These are phyloP conservation scores for Inonotus hispidus DNA, from an alignment of 1,284 basidiomycete species.

Conservation along the genomic window DNA sequence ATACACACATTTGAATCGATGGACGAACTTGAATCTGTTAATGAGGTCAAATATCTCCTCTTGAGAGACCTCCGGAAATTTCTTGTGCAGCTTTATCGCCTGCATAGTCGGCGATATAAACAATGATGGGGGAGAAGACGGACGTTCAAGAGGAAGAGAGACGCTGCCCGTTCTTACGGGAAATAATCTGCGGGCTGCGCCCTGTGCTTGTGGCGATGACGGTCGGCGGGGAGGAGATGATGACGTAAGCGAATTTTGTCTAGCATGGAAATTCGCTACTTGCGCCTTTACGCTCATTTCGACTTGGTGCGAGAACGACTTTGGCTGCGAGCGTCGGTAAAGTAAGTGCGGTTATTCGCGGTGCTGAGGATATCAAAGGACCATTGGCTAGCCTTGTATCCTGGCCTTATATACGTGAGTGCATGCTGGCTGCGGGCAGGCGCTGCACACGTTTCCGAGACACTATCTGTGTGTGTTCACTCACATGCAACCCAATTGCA, in stretches of 20 bases:
- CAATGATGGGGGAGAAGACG: slow-evolving; percentile 16
- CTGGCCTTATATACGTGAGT: background rate
- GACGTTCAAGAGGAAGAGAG: slow-evolving; percentile 14
- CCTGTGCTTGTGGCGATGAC: slow-evolving; percentile 2
- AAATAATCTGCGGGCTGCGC: slow-evolving; percentile 8
- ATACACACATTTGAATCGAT: slow-evolving; percentile 11
- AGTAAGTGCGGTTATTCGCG: background rate
- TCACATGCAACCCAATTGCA: slow-evolving; percentile 4
- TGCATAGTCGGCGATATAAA: slow-evolving; percentile 52
- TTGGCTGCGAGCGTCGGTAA: background rate
- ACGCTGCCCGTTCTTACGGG: slow-evolving; percentile 12
- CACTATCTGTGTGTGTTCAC: too few species aligned
- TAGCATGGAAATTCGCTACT: slow-evolving; percentile 1
- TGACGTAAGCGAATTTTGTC: slow-evolving; percentile 1
- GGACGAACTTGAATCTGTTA: slow-evolving; percentile 86
- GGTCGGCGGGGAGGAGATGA: background rate
- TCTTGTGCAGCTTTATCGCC: slow-evolving; percentile 85
- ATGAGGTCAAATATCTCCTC: slow-evolving; percentile 93
- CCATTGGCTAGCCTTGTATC: background rate
- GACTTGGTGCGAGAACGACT: background rate
- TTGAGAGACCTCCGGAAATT: slow-evolving; percentile 87
- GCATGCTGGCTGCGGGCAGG: slow-evolving; percentile 4
- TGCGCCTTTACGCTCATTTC: slow-evolving; percentile 13
- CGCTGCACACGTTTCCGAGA: background rate
- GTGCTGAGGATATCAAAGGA: background rate